Conservation (phyloP, 2,329 filamentous ascomycete genomes). For the Dactylellina leptospora region DNA sequence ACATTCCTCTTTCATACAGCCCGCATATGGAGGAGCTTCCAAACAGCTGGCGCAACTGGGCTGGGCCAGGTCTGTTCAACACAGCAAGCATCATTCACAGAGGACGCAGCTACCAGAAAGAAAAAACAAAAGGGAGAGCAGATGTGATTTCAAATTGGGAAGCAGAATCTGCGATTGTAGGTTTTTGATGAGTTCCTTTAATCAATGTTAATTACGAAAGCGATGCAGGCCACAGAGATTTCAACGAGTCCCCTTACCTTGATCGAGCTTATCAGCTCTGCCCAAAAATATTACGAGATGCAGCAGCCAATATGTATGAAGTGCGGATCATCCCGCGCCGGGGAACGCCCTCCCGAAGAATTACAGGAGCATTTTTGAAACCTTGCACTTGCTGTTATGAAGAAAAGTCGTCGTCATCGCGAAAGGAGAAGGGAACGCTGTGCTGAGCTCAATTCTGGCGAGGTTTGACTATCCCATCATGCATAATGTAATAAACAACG, state of each 20-base stretch:
- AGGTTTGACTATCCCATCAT: constrained; percentile 87
- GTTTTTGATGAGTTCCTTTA: background rate
- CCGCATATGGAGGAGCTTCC: constrained; percentile 15
- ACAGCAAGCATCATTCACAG: constrained; percentile 4
- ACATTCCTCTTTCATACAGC: constrained; percentile 43
- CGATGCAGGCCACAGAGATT: constrained; percentile 11
- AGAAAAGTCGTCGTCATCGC: constrained; percentile 9
- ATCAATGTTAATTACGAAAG: constrained; percentile 4
- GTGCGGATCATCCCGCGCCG: constrained; percentile 37
- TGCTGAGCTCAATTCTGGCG: constrained; percentile 72
- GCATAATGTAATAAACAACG: constrained; percentile 83
- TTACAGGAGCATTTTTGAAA: constrained; percentile 11
- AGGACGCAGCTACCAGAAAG: too few relatives aligned
- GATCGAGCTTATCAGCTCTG: constrained; percentile 31
- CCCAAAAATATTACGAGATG: constrained; percentile 33
- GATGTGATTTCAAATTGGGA: constrained; percentile 19
- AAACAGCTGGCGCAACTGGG: background rate
- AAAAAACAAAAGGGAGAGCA: background rate
- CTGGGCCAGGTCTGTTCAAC: background rate
- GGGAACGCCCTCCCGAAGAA: constrained; percentile 42
- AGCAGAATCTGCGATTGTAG: background rate
- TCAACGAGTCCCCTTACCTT: constrained; percentile 31
- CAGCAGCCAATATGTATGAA: constrained; percentile 26
- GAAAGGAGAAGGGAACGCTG: background rate
- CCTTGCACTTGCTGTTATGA: background rate